A percentile compares a stretch with the other conserved stretches of the same genome.
These are phyloP conservation scores for Hortaea werneckii DNA, from an alignment of 2,329 filamentous ascomycete genomes.

Conservation along the genomic window DNA sequence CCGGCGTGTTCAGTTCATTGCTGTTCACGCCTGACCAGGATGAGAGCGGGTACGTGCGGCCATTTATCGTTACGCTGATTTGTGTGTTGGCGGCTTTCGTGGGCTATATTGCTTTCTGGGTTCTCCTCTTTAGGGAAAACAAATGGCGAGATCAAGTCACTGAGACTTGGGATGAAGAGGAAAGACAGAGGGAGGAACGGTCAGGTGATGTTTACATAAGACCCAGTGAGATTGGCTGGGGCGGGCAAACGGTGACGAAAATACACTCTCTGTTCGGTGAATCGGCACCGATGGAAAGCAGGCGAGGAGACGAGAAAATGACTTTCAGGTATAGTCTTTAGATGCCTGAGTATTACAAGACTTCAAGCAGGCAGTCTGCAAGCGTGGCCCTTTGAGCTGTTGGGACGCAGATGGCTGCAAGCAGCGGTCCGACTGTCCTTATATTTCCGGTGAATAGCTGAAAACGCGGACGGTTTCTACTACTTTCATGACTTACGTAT, in stretches of 20 bases:
- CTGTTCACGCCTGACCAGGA: constrained; percentile 36
- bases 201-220: constrained; percentile 13
- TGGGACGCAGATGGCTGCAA: too few species aligned
- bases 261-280: constrained; percentile 16
- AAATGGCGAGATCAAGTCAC: constrained; percentile 20
- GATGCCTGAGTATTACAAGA: too few species aligned
- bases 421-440: too few species aligned
- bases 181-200: constrained; percentile 29
- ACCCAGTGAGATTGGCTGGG: constrained; percentile 5
- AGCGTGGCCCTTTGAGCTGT: too few species aligned
- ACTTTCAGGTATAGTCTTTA: constrained; percentile 36
- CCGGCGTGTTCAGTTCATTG: constrained; percentile 34
- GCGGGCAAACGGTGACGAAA: background rate
- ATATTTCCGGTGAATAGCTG: too few species aligned
- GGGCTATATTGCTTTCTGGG: constrained; percentile 32
- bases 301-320: constrained; percentile 36
- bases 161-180: constrained; percentile 25
- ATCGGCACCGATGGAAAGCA: constrained; percentile 26
- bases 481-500: too few species aligned
- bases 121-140: constrained; percentile 31
- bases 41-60: constrained; percentile 29
- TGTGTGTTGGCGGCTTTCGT: constrained; percentile 30
- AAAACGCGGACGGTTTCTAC: too few species aligned
- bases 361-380: too few species aligned
- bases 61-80: constrained; percentile 33